phyloP scores from a whole-genome alignment of 2,329 filamentous ascomycete genomes.

The Leptodontidium sp. region DNA sequence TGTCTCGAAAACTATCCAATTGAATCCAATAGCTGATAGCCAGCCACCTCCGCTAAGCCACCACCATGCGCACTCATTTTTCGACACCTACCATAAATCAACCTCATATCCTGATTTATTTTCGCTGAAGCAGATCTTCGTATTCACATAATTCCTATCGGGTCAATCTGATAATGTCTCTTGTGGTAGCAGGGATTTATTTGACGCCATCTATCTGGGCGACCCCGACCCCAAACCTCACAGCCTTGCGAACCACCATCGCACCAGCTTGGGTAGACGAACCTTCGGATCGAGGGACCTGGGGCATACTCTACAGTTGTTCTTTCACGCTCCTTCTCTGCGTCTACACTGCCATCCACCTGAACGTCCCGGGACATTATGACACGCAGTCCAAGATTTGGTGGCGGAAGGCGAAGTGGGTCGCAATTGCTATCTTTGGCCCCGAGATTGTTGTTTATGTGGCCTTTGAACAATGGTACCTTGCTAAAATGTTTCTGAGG shows the following conservation, averaged over 20 bases:
- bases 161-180: neutral
- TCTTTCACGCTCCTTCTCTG: constrained; percentile 25
- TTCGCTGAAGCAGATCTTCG: neutral
- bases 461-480: constrained; percentile 24
- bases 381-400: neutral
- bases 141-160: neutral
- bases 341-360: constrained; percentile 29
- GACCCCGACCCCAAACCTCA: neutral
- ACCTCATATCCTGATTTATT: neutral
- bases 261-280: neutral
- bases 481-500: constrained; percentile 16
- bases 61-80: neutral
- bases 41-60: neutral
- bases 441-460: constrained; percentile 25
- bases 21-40: too few species aligned
- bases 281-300: neutral
- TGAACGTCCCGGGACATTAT: constrained; percentile 23
- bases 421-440: constrained; percentile 22
- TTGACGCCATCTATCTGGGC: neutral
- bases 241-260: constrained; percentile 1
- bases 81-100: neutral
- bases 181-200: neutral
- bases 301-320: constrained; percentile 23
- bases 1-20: too few species aligned
- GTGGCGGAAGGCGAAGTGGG: constrained; percentile 28